Evolutionary conservation across 2,329 filamentous ascomycete species (phyloP).

Genomic region (Fusarium camptoceras): DNA sequence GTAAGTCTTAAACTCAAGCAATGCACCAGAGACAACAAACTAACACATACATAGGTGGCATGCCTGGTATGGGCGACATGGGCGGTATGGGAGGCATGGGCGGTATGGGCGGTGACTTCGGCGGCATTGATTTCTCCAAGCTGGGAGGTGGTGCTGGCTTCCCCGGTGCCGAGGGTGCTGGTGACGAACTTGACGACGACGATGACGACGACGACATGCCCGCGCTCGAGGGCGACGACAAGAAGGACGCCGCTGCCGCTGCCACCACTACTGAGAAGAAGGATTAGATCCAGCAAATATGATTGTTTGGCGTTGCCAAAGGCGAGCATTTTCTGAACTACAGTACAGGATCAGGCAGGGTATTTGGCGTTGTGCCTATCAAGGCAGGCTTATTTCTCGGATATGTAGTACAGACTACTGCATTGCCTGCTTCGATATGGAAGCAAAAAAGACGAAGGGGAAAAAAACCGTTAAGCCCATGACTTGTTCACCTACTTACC

Average conservation of each 20-base stretch:
- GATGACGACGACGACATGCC: slow-evolving; percentile 88
- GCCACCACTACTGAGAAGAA: slow-evolving; percentile 55
- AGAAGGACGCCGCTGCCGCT: slow-evolving; percentile 53
- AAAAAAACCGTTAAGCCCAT: slow-evolving; percentile 37
- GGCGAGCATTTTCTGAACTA: slow-evolving; percentile 37
- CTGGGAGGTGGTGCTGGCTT: slow-evolving; percentile 72
- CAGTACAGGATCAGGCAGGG: slow-evolving; percentile 38
- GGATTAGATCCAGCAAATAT: slow-evolving; percentile 46
- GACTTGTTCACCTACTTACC: neutral
- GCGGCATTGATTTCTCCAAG: slow-evolving; percentile 95
- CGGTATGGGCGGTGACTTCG: slow-evolving; percentile 74
- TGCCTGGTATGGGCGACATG: slow-evolving; percentile 61
- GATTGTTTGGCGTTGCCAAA: slow-evolving; percentile 35
- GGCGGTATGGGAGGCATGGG: slow-evolving; percentile 62
- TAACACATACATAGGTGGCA: slow-evolving; percentile 57
- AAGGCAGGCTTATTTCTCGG: slow-evolving; percentile 36
- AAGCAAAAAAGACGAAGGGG: slow-evolving; percentile 41
- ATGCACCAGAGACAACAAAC: neutral
- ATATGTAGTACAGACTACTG: slow-evolving; percentile 35
- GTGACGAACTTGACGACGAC: slow-evolving; percentile 64
- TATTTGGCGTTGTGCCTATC: slow-evolving; percentile 44
- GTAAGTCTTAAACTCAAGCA: slow-evolving; percentile 54
- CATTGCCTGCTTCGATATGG: slow-evolving; percentile 41
- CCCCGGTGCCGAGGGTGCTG: slow-evolving; percentile 63
- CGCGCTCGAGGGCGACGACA: slow-evolving; percentile 74